Percentiles rank a stretch among this genome's conserved stretches.
These are phyloP conservation scores for Russula sp. DNA, from an alignment of 768 basidiomycete species.

Conservation along the genomic window DNA sequence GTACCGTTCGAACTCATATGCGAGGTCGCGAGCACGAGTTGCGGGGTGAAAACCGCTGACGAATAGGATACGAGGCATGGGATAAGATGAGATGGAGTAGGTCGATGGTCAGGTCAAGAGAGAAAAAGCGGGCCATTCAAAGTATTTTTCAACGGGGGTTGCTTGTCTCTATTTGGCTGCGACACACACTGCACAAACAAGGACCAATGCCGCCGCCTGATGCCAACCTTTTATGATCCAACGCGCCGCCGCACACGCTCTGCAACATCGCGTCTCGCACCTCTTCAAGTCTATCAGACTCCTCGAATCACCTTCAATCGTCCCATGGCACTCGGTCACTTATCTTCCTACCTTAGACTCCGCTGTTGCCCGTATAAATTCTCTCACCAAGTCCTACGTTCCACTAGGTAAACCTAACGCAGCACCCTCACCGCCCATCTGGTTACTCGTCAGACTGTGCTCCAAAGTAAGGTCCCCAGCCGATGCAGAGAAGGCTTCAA, in stretches of 20 bases:
- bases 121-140: background rate
- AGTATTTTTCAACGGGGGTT: background rate
- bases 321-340: background rate
- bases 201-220: background rate
- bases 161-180: background rate
- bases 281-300: background rate
- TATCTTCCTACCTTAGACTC: background rate
- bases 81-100: background rate
- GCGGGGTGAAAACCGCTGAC: slow-evolving; percentile 79
- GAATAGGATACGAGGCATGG: slow-evolving; percentile 78
- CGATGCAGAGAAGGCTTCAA: slow-evolving; percentile 39
- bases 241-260: background rate
- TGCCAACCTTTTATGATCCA: background rate
- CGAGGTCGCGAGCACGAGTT: slow-evolving; percentile 79
- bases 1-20: slow-evolving; percentile 82
- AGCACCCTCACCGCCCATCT: slow-evolving; percentile 33
- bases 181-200: background rate
- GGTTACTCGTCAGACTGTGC: slow-evolving; percentile 49
- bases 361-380: background rate
- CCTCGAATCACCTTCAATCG: background rate
- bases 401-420: background rate
- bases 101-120: too few species aligned
- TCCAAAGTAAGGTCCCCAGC: slow-evolving; percentile 38
- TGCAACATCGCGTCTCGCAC: background rate
- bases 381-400: background rate